Conservation (phyloP, 2,329 filamentous ascomycete genomes). For the Scytalidium lignicola region DNA sequence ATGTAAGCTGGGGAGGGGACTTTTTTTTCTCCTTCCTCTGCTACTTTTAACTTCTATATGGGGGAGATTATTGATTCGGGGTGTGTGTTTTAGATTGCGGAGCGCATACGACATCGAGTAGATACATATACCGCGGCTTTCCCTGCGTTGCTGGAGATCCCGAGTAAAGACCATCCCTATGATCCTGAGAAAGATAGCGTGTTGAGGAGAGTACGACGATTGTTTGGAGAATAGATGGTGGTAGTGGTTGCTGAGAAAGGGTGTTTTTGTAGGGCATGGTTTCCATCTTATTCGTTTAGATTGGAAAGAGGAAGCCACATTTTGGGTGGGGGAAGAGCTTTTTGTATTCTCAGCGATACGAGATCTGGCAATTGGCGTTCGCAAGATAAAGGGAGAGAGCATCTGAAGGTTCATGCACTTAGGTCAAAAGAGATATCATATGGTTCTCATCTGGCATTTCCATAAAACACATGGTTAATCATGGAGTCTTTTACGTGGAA, state of each 20-base stretch:
- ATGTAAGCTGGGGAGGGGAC: slow-evolving; percentile 56
- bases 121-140: slow-evolving; percentile 93
- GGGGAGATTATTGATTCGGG: background rate
- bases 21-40: slow-evolving; percentile 1
- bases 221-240: slow-evolving; percentile 61
- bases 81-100: slow-evolving; percentile 64
- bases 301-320: too few species aligned
- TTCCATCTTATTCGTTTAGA: too few species aligned
- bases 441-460: too few species aligned
- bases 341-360: too few species aligned
- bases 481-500: too few species aligned
- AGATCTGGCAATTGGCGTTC: too few species aligned
- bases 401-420: too few species aligned
- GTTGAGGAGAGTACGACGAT: slow-evolving; percentile 73
- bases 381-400: too few species aligned
- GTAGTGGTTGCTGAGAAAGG: background rate
- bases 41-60: background rate
- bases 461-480: too few species aligned
- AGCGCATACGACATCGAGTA: slow-evolving; percentile 84
- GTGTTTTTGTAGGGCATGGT: background rate
- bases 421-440: too few species aligned
- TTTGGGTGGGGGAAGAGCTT: too few species aligned
- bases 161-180: slow-evolving; percentile 98
- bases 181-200: slow-evolving; percentile 99
- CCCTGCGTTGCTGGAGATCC: slow-evolving; percentile 93